Evolutionary conservation across 2,329 filamentous ascomycete species (phyloP).

Genomic region (Xylariales sp.): DNA sequence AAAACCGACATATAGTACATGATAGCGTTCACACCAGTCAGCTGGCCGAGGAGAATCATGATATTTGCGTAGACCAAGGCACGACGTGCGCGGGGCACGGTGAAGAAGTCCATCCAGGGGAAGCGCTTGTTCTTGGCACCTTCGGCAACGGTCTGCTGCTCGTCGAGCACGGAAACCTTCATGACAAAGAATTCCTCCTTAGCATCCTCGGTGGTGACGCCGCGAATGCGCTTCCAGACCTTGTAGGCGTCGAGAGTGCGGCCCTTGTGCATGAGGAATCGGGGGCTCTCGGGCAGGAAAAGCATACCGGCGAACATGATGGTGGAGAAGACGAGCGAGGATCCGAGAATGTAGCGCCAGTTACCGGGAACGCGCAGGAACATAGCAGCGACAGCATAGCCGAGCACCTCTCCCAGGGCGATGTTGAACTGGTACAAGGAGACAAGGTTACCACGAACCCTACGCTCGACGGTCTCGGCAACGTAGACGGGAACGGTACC

Average conservation of each 20-base stretch:
- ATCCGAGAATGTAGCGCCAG: slow-evolving; percentile 72
- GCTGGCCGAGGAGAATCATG: slow-evolving; percentile 66
- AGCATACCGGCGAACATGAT: slow-evolving; percentile 61
- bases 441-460: slow-evolving; percentile 66
- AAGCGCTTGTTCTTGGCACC: slow-evolving; percentile 50
- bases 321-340: slow-evolving; percentile 65
- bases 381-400: slow-evolving; percentile 69
- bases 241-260: slow-evolving; percentile 55
- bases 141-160: slow-evolving; percentile 48
- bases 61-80: slow-evolving; percentile 64
- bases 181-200: slow-evolving; percentile 70
- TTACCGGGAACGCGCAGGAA: slow-evolving; percentile 66
- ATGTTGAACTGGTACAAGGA: slow-evolving; percentile 75
- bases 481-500: slow-evolving; percentile 74
- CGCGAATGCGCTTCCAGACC: slow-evolving; percentile 71
- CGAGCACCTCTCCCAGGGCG: slow-evolving; percentile 68
- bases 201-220: slow-evolving; percentile 49
- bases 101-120: slow-evolving; percentile 72
- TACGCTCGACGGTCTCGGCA: slow-evolving; percentile 65
- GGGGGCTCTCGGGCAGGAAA: slow-evolving; percentile 66
- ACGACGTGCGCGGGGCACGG: slow-evolving; percentile 61
- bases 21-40: slow-evolving; percentile 67
- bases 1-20: slow-evolving; percentile 70
- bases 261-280: slow-evolving; percentile 67
- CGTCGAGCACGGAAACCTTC: slow-evolving; percentile 56